phyloP scores from a whole-genome alignment of 805 yeast species.

The Dipodascopsis uninucleata region DNA sequence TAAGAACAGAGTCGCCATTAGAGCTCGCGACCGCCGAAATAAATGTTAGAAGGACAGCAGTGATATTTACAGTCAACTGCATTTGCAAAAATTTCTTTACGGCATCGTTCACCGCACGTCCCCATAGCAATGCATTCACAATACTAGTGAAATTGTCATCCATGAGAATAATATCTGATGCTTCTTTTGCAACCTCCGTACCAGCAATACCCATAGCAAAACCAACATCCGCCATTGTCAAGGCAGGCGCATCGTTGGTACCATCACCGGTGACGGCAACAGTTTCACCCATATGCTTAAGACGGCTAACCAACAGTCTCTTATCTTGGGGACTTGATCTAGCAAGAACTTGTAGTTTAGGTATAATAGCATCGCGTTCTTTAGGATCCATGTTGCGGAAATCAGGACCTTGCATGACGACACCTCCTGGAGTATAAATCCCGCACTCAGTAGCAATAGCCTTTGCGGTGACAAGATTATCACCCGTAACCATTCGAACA shows the following conservation, averaged over 20 bases:
- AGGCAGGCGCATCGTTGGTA: slow-evolving; percentile 97
- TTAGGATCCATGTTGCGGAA: slow-evolving; percentile 64
- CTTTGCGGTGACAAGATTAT: slow-evolving; percentile 82
- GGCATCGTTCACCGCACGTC: slow-evolving; percentile 91
- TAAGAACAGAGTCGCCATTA: slow-evolving; percentile 78
- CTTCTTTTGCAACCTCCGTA: slow-evolving; percentile 98
- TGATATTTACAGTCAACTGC: slow-evolving; percentile 90
- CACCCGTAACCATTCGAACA: slow-evolving; percentile 98
- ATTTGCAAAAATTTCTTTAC: slow-evolving; percentile 88
- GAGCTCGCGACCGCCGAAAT: slow-evolving; percentile 85
- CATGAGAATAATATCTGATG: slow-evolving; percentile 87
- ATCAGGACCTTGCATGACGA: slow-evolving; percentile 89
- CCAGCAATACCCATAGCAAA: slow-evolving; percentile 99
- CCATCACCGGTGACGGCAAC: slow-evolving; percentile 99
- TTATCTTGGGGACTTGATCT: slow-evolving; percentile 97
- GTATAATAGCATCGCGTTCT: slow-evolving; percentile 61
- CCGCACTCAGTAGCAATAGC: slow-evolving; percentile 88
- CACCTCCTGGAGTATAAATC: slow-evolving; percentile 52
- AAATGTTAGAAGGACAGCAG: slow-evolving; percentile 93
- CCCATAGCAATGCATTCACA: slow-evolving; percentile 98
- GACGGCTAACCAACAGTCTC: slow-evolving; percentile 74
- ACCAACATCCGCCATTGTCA: slow-evolving; percentile 95
- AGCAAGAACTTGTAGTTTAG: slow-evolving; percentile 77
- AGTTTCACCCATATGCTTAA: slow-evolving; percentile 78
- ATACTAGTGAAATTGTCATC: slow-evolving; percentile 92